Conservation (phyloP, 1,284 basidiomycete genomes). For the Rhodotorula mucilaginosa region DNA sequence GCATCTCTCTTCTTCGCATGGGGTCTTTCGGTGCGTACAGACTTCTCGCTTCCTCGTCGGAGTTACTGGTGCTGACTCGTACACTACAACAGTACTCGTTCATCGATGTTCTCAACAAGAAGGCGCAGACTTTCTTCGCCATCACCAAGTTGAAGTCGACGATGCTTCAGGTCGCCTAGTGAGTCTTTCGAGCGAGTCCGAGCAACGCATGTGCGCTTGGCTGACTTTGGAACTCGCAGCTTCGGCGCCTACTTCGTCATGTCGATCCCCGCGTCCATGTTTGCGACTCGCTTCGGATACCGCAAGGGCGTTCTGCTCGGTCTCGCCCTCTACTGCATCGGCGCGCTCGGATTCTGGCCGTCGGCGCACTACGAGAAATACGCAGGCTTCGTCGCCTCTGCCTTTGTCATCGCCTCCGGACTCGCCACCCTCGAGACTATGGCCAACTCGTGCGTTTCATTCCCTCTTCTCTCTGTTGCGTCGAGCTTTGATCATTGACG, state of each 20-base stretch:
- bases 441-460: constrained; percentile 54
- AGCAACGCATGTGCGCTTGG: background rate
- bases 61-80: background rate
- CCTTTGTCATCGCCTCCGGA: constrained; percentile 61
- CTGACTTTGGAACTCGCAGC: constrained; percentile 13
- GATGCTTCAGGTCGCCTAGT: constrained; percentile 61
- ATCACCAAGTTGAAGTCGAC: constrained; percentile 78
- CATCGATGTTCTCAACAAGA: constrained; percentile 76
- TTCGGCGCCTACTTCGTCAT: constrained; percentile 57
- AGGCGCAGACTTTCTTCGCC: constrained; percentile 65
- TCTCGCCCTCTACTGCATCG: constrained; percentile 65
- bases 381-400: background rate
- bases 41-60: background rate
- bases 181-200: background rate
- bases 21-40: background rate
- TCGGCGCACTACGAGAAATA: constrained; percentile 59
- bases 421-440: constrained; percentile 62
- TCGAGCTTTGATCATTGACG: background rate
- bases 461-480: too few relatives aligned
- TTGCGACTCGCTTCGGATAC: constrained; percentile 53
- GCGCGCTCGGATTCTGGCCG: constrained; percentile 77
- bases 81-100: constrained; percentile 52
- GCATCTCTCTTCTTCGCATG: constrained; percentile 22
- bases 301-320: constrained; percentile 58
- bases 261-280: constrained; percentile 47